Evolutionary conservation across 495 filamentous ascomycete species (phyloP).

Genomic region (Penicillium coffeae): DNA sequence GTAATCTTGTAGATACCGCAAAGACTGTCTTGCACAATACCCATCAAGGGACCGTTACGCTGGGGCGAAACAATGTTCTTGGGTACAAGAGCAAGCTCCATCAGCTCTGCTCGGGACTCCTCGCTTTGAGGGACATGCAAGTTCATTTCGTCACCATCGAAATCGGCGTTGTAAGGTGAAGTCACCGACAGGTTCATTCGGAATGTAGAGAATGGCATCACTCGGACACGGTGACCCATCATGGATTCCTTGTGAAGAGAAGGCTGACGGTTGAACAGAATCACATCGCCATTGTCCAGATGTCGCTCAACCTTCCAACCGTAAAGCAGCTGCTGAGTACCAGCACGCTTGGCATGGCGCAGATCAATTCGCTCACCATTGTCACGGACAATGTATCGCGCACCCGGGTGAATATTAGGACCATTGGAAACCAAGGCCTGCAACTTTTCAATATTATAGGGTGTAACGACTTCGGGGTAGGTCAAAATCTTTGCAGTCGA

Average conservation of each 20-base stretch:
- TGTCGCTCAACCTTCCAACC: slow-evolving; percentile 99
- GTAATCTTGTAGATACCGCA: slow-evolving; percentile 96
- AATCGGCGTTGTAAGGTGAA: slow-evolving; percentile 98
- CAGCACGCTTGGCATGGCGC: slow-evolving; percentile 81
- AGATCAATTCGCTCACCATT: slow-evolving; percentile 93
- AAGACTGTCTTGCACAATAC: slow-evolving; percentile 97
- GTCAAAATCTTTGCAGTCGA: slow-evolving; percentile 87
- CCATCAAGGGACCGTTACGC: slow-evolving; percentile 95
- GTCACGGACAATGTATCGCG: slow-evolving; percentile 88
- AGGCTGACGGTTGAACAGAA: slow-evolving; percentile 98
- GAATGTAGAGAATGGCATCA: slow-evolving; percentile 99
- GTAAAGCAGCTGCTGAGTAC: slow-evolving; percentile 78
- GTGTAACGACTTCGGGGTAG: slow-evolving; percentile 95
- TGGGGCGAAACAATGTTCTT: slow-evolving; percentile 97
- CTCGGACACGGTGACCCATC: slow-evolving; percentile 97
- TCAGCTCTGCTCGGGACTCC: slow-evolving; percentile 90
- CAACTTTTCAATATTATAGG: slow-evolving; percentile 93
- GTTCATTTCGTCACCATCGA: slow-evolving; percentile 99
- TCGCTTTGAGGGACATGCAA: slow-evolving; percentile 97
- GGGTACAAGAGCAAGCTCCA: slow-evolving; percentile 90
- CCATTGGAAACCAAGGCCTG: slow-evolving; percentile 86
- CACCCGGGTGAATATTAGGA: slow-evolving; percentile 90
- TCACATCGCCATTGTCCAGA: slow-evolving; percentile 90
- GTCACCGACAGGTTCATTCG: slow-evolving; percentile 95
- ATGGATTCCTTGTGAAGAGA: slow-evolving; percentile 99